Evolutionary conservation across 192 early-diverging fungal species (phyloP), one percentile per base, ranked within the genome.

Genomic region (Entomortierella parvispora): DNA sequence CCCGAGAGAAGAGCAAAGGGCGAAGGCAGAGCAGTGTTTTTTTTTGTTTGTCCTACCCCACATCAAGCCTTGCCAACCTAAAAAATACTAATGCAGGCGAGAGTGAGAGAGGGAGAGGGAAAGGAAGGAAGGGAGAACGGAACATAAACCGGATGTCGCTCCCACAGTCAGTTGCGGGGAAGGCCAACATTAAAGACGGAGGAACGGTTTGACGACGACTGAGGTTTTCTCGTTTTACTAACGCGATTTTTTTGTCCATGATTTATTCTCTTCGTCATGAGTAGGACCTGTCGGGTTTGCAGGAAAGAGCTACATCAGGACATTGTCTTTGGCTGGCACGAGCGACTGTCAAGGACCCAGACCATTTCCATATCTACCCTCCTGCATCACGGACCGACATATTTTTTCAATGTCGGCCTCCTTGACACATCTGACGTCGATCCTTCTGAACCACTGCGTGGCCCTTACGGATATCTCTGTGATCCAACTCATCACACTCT

Each of bases 311-410:
- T 77, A 51, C 28, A 63, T 77, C 48, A 54, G 72, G 10, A 63
- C 72, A 28, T 62, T 77, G 18, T 67, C 72, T 12, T 10, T 77
- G 22, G 65, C 72, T 9, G 72, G 65, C 20, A 51, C 59, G 6
- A 63, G 49, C 6, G 60, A 77, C n/a, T 77, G 72, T 44, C 52
- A 61, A 20, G 59, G 51, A 14, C 72, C 72, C 31, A 55, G 65
- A 34, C 72, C 72, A 1, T 77, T 68, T 40, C 72, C 72, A 3
- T 68, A 63, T 23, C 49, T 77, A 3, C 72, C 72, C 3, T 77
- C 72, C 5, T 75, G 71, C 44, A 67, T 75, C 42, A 67, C 43
- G 14, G 71, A 75, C 29, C 40, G 45, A 14, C 71, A 67, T 26
- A 31, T 75, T 23, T 49, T 48, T 14, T 49, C 64, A 18, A 58